Base-by-base conservation (phyloP, 139 green algal genomes). In the Nannochloris sp. region DNA sequence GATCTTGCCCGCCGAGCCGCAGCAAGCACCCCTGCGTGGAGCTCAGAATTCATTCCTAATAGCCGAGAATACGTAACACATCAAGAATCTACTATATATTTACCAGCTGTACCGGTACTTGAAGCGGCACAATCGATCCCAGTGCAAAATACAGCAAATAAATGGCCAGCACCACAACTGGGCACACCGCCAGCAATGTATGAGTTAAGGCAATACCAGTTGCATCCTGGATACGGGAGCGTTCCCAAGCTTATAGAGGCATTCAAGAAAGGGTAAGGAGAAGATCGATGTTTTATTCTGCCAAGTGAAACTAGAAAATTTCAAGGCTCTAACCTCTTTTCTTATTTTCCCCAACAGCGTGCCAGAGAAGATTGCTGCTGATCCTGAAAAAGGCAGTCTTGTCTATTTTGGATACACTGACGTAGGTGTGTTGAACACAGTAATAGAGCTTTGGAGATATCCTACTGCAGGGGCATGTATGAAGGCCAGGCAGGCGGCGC, bases 361-460 rank as follows among this genome's bases (percentile, higher is more conserved):
- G n/a, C 85, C 85, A 12, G 63, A 77, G 62, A 91, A 92, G 76
- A 69, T 92, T 39, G 69, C 66, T 1, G 76, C 84, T 10, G 82
- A 90, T 70, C 60, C 55, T 4, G 70, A 81, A 6, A 59, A 19
- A 27, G 73, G 78, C 10, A 45, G 68, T 39, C 82, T 92, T 19
- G 81, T 86, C 15, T 80, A 81, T 29, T 85, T 92, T 60, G 85
- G 76, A 1, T 67, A 83, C 60, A 85, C 38, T 0, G 84, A 89
- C 38, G 71, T 89, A 27, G 85, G 85, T 32, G 76, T 79, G 58
- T 65, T 61, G 23, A 62, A 70, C 12, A 56, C 36, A 15, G 82
- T 92, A 25, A 60, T 90, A 27, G 86, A 93, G 73, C 67, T 93
- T 48, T 93, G 86, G 86, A 57, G 86, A 10, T 92, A 90, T 66